Evolutionary conservation across 495 filamentous ascomycete genomes (phyloP).

Genomic region (Penicillium atrosanguineum): DNA sequence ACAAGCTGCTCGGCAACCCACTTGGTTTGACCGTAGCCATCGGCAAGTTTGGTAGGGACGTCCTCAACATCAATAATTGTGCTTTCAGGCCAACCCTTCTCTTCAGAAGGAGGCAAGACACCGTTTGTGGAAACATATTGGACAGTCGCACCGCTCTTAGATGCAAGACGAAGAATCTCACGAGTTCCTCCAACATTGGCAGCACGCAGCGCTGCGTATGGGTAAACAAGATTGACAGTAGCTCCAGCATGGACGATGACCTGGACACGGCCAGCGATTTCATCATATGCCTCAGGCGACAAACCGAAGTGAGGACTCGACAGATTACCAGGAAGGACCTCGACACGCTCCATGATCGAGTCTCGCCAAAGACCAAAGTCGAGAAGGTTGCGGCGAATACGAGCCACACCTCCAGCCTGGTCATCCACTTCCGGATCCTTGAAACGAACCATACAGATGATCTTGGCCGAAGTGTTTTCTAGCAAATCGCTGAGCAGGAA

Average conservation of each 20-base stretch:
- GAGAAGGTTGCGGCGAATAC: constrained; percentile 52
- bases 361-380: constrained; percentile 66
- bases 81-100: constrained; percentile 58
- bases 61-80: constrained; percentile 55
- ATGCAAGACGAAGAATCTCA: constrained; percentile 62
- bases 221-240: constrained; percentile 66
- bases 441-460: constrained; percentile 66
- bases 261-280: constrained; percentile 54
- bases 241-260: constrained; percentile 66
- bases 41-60: constrained; percentile 57
- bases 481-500: constrained; percentile 55
- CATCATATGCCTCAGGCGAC: constrained; percentile 52
- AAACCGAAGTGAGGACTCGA: constrained; percentile 58
- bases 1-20: constrained; percentile 67
- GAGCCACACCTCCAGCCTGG: constrained; percentile 25
- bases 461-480: constrained; percentile 56
- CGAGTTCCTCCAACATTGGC: constrained; percentile 60
- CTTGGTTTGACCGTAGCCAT: constrained; percentile 66
- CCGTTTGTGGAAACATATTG: constrained; percentile 70
- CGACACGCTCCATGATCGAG: constrained; percentile 65
- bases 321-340: constrained; percentile 63
- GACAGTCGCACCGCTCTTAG: constrained; percentile 59
- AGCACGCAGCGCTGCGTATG: constrained; percentile 58
- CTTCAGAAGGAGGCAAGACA: constrained; percentile 56
- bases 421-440: constrained; percentile 54